A percentile compares a stretch with the other conserved stretches of the same genome.
phyloP scores from a whole-genome alignment of 805 yeast genomes.

The Sugiyamaella floridensis region DNA sequence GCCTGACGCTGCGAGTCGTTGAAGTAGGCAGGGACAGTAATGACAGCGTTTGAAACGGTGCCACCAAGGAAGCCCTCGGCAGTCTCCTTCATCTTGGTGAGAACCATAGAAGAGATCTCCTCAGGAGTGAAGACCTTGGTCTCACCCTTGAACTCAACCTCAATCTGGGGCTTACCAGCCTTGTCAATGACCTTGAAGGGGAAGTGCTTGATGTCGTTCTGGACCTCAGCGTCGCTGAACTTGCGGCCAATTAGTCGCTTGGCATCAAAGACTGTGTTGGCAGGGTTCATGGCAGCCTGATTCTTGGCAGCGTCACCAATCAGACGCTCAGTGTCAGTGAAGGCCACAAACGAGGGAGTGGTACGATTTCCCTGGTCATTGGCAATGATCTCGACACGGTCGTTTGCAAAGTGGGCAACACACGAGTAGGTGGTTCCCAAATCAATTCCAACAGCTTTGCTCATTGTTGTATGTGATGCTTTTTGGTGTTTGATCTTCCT shows the following conservation, averaged over 20 bases:
- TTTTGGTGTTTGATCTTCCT: not conserved
- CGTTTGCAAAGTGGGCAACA: constrained; percentile 83
- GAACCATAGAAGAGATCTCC: constrained; percentile 89
- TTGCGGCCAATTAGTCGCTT: constrained; percentile 89
- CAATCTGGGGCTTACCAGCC: constrained; percentile 79
- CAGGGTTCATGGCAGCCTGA: constrained; percentile 95
- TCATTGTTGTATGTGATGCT: constrained; percentile 32
- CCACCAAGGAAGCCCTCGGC: constrained; percentile 88
- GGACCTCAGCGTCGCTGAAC: constrained; percentile 72
- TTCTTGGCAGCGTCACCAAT: constrained; percentile 98
- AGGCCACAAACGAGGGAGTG: constrained; percentile 94
- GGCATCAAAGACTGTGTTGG: constrained; percentile 90
- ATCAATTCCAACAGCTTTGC: constrained; percentile 71
- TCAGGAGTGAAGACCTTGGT: constrained; percentile 83
- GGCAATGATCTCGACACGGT: constrained; percentile 90
- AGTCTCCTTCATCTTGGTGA: constrained; percentile 86
- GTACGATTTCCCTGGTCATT: constrained; percentile 99
- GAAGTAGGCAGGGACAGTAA: constrained; percentile 95
- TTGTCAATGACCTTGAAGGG: constrained; percentile 77
- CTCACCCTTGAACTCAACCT: constrained; percentile 87
- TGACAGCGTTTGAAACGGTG: constrained; percentile 82
- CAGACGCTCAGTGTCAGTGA: constrained; percentile 90
- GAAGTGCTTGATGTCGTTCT: constrained; percentile 75
- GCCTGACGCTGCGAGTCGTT: constrained; percentile 98
- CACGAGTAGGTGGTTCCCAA: constrained; percentile 97